These are phyloP conservation scores for Waitea zeae DNA, from an alignment of 1,284 basidiomycete species.

Conservation along the genomic window DNA sequence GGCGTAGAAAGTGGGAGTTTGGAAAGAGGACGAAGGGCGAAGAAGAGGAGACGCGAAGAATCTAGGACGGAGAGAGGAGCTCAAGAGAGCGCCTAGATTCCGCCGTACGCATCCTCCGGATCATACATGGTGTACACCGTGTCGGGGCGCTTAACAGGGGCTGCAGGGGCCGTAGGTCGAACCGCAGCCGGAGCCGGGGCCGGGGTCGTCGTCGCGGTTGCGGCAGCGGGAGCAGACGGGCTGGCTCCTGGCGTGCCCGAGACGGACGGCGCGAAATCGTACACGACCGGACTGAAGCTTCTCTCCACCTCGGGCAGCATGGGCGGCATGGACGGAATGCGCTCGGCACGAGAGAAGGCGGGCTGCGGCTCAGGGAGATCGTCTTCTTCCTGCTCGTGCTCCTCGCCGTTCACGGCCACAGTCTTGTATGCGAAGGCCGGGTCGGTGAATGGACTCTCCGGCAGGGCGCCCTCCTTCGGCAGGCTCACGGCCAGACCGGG, in stretches of 20 bases:
- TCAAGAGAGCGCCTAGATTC: constrained; percentile 38
- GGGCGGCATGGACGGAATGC: constrained; percentile 29
- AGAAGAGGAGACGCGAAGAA: too few species aligned
- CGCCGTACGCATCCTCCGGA: constrained; percentile 47
- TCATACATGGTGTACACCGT: constrained; percentile 32
- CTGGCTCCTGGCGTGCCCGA: constrained; percentile 7
- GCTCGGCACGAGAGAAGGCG: constrained; percentile 18
- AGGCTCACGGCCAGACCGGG: constrained; percentile 2
- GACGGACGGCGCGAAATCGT: constrained; percentile 14
- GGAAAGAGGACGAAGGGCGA: too few species aligned
- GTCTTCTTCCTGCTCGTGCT: constrained; percentile 10
- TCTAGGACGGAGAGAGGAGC: too few species aligned
- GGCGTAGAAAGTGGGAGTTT: too few species aligned
- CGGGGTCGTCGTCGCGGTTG: constrained; percentile 11
- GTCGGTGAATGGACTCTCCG: constrained; percentile 12
- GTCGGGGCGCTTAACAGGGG: constrained; percentile 16
- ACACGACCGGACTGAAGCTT: constrained; percentile 17
- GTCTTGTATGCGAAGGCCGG: constrained; percentile 3
- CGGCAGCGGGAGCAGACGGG: constrained; percentile 9
- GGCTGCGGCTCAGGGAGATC: constrained; percentile 21
- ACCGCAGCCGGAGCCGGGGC: constrained; percentile 9
- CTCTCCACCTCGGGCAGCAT: constrained; percentile 32
- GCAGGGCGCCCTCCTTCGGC: constrained; percentile 6
- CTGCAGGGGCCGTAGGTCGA: constrained; percentile 6
- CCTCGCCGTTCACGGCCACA: constrained; percentile 5